Evolutionary conservation across 345 rosid genomes (phyloP), one percentile per base, ranked within the genome.

Genomic region (Bruguiera parviflora): DNA sequence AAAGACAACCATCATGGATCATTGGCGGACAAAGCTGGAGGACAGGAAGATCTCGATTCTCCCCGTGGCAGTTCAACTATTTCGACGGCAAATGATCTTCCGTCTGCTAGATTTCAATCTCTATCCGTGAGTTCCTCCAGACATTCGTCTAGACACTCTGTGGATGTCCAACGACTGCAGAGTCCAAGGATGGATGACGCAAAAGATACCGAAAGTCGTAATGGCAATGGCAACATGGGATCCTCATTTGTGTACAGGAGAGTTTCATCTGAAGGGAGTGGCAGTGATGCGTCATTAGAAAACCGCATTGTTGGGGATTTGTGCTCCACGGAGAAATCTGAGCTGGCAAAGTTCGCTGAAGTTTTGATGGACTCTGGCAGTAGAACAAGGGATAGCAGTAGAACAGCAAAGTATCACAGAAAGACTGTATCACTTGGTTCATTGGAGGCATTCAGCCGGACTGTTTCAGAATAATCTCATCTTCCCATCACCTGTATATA

Each of bases 321-420:
- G 0, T 61, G 66, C 53, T 28, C 68, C 7, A 43, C 1, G 15
- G 75, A 46, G 74, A 87, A 80, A 77, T 78, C 78, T 1, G 89
- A 91, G 61, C 58, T 94, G 81, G 52, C 64, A 33, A 94, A 91
- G 71, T 87, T 69, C 20, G 96, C 98, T 0, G 83, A 81, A 61
- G 96, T 67, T 32, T 75, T 94, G 47, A 86, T 72, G 72, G 81
- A 73, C 52, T 68, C 89, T 5, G 81, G 75, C n/a, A 31, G 81
- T 2, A 11, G 49, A 31, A 51, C 75, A 32, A 68, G 74, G 32
- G 76, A 52, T 16, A 80, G 79, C 29, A 35, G 81, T 4, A 8
- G 37, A n/a, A 37, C 66, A 43, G 55, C 71, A 15, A 79, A 43
- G 46, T 7, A 18, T 22, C 84, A 68, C 47, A 82, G 79, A 79